phyloP scores from a whole-genome alignment of 192 early-diverging fungal genomes.

The Obelidium mucronatum region DNA sequence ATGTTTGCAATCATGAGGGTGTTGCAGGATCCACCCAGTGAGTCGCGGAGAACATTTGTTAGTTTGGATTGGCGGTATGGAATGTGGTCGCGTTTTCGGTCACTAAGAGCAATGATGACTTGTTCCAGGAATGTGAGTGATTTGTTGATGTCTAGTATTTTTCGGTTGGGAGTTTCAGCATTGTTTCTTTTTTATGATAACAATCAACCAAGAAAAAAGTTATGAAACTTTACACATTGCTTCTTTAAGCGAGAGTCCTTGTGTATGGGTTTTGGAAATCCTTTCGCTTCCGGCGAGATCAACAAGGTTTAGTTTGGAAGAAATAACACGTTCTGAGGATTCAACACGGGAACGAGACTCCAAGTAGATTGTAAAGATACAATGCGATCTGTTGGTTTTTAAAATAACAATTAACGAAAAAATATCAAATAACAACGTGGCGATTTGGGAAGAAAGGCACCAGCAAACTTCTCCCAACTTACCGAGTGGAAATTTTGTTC shows the following conservation, averaged over 20 bases:
- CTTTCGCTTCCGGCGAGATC: slow-evolving; percentile 68
- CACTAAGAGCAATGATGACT: slow-evolving; percentile 68
- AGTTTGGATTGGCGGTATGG: slow-evolving; percentile 71
- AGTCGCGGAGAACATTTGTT: slow-evolving; percentile 66
- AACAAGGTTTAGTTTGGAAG: slow-evolving; percentile 66
- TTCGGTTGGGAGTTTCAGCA: neutral
- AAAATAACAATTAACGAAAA: neutral
- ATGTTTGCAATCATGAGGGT: slow-evolving; percentile 69
- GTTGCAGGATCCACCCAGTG: slow-evolving; percentile 70
- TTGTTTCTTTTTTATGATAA: neutral
- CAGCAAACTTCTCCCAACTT: too few species aligned
- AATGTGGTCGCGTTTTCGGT: slow-evolving; percentile 70
- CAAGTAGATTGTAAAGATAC: slow-evolving; percentile 69
- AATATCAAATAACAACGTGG: neutral
- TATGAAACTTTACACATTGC: slow-evolving; percentile 62
- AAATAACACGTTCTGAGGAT: slow-evolving; percentile 62
- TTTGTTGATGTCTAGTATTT: slow-evolving; percentile 62
- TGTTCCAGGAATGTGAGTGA: slow-evolving; percentile 70
- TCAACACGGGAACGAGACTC: slow-evolving; percentile 66
- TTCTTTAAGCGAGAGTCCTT: slow-evolving; percentile 63
- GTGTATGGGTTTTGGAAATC: slow-evolving; percentile 67
- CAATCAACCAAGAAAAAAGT: too few species aligned
- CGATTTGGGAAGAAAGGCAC: too few species aligned
- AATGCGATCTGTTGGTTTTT: slow-evolving; percentile 60
- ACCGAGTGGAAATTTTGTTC: slow-evolving; percentile 63